Evolutionary conservation across 371 early-diverging fungal species (phyloP).

Genomic region (Capillidium heterosporum): DNA sequence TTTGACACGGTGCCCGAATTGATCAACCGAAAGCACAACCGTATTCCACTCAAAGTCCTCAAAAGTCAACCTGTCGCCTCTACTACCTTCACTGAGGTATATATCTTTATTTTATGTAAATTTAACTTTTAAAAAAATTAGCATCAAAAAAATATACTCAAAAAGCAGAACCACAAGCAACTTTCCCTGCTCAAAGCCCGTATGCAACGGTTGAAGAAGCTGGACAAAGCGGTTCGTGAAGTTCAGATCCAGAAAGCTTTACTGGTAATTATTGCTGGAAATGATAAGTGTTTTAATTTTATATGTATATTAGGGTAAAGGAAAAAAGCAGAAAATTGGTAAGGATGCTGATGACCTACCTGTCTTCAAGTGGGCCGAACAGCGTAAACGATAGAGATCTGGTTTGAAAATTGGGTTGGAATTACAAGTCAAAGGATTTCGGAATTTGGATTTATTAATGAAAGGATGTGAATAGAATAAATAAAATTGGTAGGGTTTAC

Average conservation of each 20-base stretch:
- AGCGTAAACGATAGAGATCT: constrained; percentile 63
- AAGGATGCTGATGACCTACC: constrained; percentile 58
- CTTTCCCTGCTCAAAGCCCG: constrained; percentile 56
- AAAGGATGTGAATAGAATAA: too few relatives aligned
- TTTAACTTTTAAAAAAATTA: neutral
- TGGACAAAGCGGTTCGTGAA: constrained; percentile 52
- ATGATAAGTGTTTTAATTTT: neutral
- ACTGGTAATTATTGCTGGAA: constrained; percentile 24
- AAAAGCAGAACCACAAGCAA: constrained; percentile 27
- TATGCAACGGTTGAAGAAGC: constrained; percentile 53
- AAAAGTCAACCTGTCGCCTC: constrained; percentile 21
- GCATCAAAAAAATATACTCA: constrained; percentile 13
- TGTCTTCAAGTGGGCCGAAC: constrained; percentile 80
- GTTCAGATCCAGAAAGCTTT: constrained; percentile 56
- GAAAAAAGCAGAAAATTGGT: constrained; percentile 62
- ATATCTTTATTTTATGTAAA: neutral
- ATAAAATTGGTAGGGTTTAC: too few relatives aligned
- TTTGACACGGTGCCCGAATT: constrained; percentile 73
- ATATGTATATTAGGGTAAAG: constrained; percentile 33
- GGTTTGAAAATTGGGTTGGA: too few relatives aligned
- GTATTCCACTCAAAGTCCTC: constrained; percentile 39
- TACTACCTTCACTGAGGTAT: constrained; percentile 12
- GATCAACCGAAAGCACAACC: constrained; percentile 59
- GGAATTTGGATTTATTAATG: too few relatives aligned
- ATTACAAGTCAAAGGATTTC: too few relatives aligned